Evolutionary conservation across 768 basidiomycete genomes (phyloP), one percentile per base, ranked within the genome.

Genomic region (Hypholoma fasciculare): DNA sequence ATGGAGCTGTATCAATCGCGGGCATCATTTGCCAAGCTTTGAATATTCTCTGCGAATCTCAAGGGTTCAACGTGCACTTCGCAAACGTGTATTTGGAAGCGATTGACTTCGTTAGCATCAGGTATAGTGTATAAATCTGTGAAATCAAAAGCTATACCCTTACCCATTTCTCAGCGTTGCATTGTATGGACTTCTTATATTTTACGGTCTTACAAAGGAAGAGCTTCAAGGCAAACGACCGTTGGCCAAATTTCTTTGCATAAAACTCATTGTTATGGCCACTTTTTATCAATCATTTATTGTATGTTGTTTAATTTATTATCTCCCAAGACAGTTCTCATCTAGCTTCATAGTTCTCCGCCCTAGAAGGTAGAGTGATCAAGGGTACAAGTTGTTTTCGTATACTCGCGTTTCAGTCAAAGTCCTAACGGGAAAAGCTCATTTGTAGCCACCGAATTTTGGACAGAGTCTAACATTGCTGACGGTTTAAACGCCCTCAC

Each of bases 241-340:
- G 17, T 74, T 96, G 30, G 84, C 88, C 37, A 96, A 96, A 74
- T 96, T 96, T 70, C 68, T 96, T 58, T 77, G 84, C 2, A 94
- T 96, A 77, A 96, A 96, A 70, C 75, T 91, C 23, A 90, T 94
- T 46, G 89, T 94, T 42, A 86, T 94, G 84, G 85, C 90, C 70
- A 94, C 92, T 0, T 95, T 91, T 71, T 96, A 96, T 70, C 94
- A 95, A 66, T 79, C 82, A 0, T 90, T 94, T 65, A 70, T 92
- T 49, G 87, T 90, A 65, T 52, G 87, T 50, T 43, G 9, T 42
- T 44, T 1, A 23, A 7, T 30, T 3, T 13, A 5, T 42, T 27
- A 19, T 6, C 42, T 50, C 6, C 43, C 17, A n/a, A 36, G 6
- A 19, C 2, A 16, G 19, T 37, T n/a, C 27, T 3, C 34, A 44